Conservation (phyloP, 192 early-diverging fungal genomes). For the Geranomyces variabilis region DNA sequence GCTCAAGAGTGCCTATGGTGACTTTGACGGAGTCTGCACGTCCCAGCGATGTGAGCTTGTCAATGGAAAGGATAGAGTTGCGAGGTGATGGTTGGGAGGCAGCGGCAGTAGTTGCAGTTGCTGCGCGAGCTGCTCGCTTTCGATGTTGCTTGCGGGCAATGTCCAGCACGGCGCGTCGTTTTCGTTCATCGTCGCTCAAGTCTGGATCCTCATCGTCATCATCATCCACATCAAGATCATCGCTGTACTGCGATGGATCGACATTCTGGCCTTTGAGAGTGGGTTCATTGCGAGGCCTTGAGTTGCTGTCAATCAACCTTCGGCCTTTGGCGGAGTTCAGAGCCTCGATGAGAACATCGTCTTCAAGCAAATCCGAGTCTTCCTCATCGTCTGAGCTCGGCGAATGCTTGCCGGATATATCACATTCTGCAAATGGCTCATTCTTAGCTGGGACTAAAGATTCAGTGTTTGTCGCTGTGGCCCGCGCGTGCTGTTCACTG, state of each 20-base stretch:
- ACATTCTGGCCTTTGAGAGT: neutral
- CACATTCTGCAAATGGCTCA: too few species aligned
- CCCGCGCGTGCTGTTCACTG: too few species aligned
- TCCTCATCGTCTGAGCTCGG: conserved; percentile 10
- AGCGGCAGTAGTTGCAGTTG: neutral
- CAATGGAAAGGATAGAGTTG: conserved; percentile 6
- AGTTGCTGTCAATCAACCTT: conserved; percentile 1
- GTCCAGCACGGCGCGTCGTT: conserved; percentile 18
- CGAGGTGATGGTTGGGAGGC: neutral
- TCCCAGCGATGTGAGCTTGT: conserved; percentile 35
- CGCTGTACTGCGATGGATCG: neutral
- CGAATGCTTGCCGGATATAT: too few species aligned
- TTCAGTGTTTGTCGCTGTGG: too few species aligned
- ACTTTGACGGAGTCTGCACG: conserved; percentile 34
- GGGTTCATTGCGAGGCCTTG: neutral
- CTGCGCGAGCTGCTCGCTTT: neutral
- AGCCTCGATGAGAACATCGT: conserved; percentile 47
- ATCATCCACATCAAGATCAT: conserved; percentile 9
- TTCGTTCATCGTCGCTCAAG: conserved; percentile 27
- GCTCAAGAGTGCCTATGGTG: conserved; percentile 31
- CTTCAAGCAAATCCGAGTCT: conserved; percentile 34
- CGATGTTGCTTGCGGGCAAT: neutral
- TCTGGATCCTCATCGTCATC: conserved; percentile 2
- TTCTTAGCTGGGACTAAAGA: too few species aligned
- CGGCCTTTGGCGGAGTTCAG: conserved; percentile 35